Evolutionary conservation across 2,329 filamentous ascomycete genomes (phyloP), one percentile per base, ranked within the genome.

Genomic region (Chrysoporthe austroafricana): DNA sequence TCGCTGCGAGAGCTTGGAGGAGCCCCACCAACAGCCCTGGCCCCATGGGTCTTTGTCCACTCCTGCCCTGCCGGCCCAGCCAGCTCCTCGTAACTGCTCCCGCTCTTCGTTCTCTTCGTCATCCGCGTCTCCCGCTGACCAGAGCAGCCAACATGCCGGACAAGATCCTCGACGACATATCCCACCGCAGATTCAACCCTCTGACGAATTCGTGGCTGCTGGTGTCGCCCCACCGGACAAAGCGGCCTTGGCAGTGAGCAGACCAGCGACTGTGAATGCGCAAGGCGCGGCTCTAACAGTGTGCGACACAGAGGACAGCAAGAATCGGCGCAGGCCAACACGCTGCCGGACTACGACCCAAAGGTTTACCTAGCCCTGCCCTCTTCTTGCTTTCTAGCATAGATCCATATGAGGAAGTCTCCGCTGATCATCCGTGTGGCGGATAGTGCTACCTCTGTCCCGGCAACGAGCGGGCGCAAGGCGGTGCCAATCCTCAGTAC

Each of bases 241-340:
- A 98, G 86, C 88, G 96, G 72, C 96, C 96, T 75, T 99, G 96
- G 96, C 96, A 97, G 93, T 97, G 84, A 87, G 92, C 83, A 62
- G 11, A 26, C 32, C 26, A 43, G 21, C 21, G 14, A 57, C 11
- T 7, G 14, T 21, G 13, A 16, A 14, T n/a, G 13, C 13, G 3
- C 13, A 26, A 18, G 9, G n/a, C 11, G 42, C 16, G 48, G 21
- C n/a, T 34, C 68, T 69, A 46, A 69, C 54, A 39, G 21, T 52
- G 36, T 58, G 4, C 21, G 7, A 44, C 46, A 16, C 21, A 94
- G 92, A 84, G 92, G 92, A 69, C 89, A 92, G 72, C 89, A 96
- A 78, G 92, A 96, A 78, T 85, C 83, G 11, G 87, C 91, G 1
- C 86, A 86, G n/a, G 86, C 87, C 72, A 89, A 85, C 60, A 85